A percentile compares a stretch with the other conserved stretches of the same genome.
phyloP scores from a whole-genome alignment of 805 yeast species.

The Starmerella apis region DNA sequence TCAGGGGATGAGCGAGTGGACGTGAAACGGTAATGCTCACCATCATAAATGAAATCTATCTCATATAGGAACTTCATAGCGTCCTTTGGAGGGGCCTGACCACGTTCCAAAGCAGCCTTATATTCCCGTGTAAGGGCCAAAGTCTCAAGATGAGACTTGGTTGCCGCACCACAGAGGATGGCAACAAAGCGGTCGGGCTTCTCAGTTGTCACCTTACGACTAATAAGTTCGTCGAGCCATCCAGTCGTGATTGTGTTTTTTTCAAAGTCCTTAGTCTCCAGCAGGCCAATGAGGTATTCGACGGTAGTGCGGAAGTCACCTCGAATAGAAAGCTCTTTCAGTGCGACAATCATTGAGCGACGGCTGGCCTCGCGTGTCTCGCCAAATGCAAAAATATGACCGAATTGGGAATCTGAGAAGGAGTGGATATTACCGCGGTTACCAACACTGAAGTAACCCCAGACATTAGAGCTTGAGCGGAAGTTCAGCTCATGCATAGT shows the following conservation, averaged over 20 bases:
- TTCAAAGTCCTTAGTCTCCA: constrained; percentile 94
- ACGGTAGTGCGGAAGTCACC: constrained; percentile 99
- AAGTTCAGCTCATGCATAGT: constrained; percentile 90
- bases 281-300: constrained; percentile 85
- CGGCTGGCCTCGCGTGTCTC: constrained; percentile 97
- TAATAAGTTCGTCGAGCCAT: constrained; percentile 94
- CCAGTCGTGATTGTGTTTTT: constrained; percentile 96
- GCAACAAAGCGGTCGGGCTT: constrained; percentile 89
- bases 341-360: constrained; percentile 97
- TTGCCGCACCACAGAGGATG: constrained; percentile 92
- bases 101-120: constrained; percentile 72
- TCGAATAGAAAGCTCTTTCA: constrained; percentile 89
- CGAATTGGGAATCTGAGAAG: constrained; percentile 96
- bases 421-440: constrained; percentile 96
- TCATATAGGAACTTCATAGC: constrained; percentile 79
- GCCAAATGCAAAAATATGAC: constrained; percentile 98
- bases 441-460: constrained; percentile 99
- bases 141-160: constrained; percentile 80
- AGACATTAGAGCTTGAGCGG: constrained; percentile 92
- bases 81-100: constrained; percentile 84
- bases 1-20: constrained; percentile 87
- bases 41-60: constrained; percentile 91
- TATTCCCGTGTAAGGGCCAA: constrained; percentile 61
- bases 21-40: constrained; percentile 84
- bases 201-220: constrained; percentile 90